Evolutionary conservation across 306 rosid species (phyloP), one percentile per base, ranked within the genome.

Genomic region (Senna tora): DNA sequence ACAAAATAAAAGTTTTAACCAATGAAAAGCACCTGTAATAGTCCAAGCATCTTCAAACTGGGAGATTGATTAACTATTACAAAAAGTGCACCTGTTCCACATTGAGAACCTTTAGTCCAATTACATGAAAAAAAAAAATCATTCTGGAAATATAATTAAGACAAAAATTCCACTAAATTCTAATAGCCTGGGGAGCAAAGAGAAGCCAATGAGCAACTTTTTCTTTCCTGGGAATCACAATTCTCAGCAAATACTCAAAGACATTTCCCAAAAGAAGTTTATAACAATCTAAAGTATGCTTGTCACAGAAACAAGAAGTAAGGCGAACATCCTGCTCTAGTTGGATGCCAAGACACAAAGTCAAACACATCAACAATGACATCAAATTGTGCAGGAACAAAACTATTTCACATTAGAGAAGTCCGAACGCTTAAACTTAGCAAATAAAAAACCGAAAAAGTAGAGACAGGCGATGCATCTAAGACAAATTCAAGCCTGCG

Each of bases 41-140:
- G 85, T 38, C 97, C 97, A 62, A 95, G 99, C 92, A 84, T 80
- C 87, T 87, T 95, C 93, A 95, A 81, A 81, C 86, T 92, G 46
- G 97, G 99, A 68, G 99, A 77, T 76, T 72, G 71, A 73, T 81
- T 87, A 42, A 95, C 38, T 67, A 95, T 81, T n/a, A 95, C 96
- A 42, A 89, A 80, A 25, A 95, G 88, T 20, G 88, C 97, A 79
- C 97, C 99, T 95, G 89, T 79, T 82, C 39, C 75, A 85, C 62
- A 62, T 69, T 49, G 71, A 74, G 56, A 71, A 51, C 9, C 34
- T 42, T 78, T 12, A 66, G 75, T 75, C 53, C 77, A 79, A 70
- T 69, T n/a, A 75, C 34, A 66, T n/a, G 73, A 39, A 74, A 38
- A 34, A 53, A 41, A 58, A 41, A 34, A 38, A 3, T 21, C n/a